Evolutionary conservation across 192 early-diverging fungal genomes (phyloP), one percentile per base, ranked within the genome.

Genomic region (Rhizophagus clarus): DNA sequence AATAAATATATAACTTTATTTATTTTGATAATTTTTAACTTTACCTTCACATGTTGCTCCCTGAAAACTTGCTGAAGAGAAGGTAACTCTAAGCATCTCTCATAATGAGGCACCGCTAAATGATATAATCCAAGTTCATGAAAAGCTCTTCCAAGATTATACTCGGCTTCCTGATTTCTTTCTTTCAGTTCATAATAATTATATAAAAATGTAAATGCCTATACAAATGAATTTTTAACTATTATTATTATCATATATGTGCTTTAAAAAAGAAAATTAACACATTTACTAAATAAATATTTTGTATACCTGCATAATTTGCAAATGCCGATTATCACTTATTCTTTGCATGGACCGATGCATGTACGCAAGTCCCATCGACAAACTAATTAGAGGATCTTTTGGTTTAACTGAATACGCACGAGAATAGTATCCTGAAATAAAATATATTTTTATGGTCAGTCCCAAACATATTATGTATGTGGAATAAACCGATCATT

Each of bases 61-160:
- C 70, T 77, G 49, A 83, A 75, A 3, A 80, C 81, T 60, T 81
- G 12, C 17, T 77, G 60, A 67, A 82, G 87, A 28, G 83, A 91
- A 31, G 81, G 93, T 76, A 94, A 74, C 29, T 79, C 76, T 31
- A 98, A 84, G 9, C 93, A 95, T 14, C 88, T 86, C 49, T 91
- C 88, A 79, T 99, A 99, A 81, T 96, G 95, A n/a, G 86, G 85
- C n/a, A 93, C 83, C 0, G 98, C 98, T 24, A 96, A 82, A 79
- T 96, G 92, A 31, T 32, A 37, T 61, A 69, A 72, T 77, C 84
- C 80, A 60, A 99, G 40, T n/a, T 92, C 89, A 84, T 99, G 98
- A 81, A 94, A 98, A 2, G 93, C 91, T n/a, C 97, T 86, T 0
- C 88, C 98, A 61, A 95, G 79, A 81, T 99, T 99, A 81, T 95